A percentile compares a stretch with the other conserved stretches of the same genome.
These are phyloP conservation scores for Penicillium pulvis DNA, from an alignment of 495 filamentous ascomycete species.

Conservation along the genomic window DNA sequence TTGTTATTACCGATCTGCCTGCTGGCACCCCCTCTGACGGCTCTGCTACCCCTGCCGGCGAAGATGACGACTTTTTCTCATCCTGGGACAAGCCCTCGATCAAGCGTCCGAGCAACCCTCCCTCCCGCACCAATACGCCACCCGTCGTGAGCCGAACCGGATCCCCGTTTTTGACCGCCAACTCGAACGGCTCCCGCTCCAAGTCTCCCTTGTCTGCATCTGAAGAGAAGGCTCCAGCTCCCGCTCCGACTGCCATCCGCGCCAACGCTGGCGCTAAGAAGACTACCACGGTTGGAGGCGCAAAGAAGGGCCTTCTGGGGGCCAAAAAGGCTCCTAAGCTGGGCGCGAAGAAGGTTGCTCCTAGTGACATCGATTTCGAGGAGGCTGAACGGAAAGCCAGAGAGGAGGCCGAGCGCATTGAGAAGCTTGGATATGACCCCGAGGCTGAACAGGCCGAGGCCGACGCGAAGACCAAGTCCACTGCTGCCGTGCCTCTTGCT, in stretches of 20 bases:
- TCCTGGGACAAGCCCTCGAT: conserved; percentile 98
- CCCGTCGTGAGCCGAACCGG: conserved; percentile 80
- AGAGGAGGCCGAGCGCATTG: conserved; percentile 95
- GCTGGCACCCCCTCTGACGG: conserved; percentile 60
- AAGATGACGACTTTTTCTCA: conserved; percentile 97
- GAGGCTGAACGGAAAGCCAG: conserved; percentile 95
- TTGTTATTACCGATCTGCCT: conserved; percentile 76
- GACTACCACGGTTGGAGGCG: conserved; percentile 55
- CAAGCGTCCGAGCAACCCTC: conserved; percentile 92
- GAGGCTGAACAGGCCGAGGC: conserved; percentile 74
- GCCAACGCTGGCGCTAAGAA: conserved; percentile 79
- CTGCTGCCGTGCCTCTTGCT: conserved; percentile 57
- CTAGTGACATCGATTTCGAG: conserved; percentile 87
- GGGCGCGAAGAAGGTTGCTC: conserved; percentile 85
- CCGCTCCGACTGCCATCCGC: conserved; percentile 63
- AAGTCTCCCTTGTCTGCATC: conserved; percentile 77
- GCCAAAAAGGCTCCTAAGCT: conserved; percentile 87
- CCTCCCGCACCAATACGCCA: conserved; percentile 87
- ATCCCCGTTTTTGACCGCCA: conserved; percentile 84
- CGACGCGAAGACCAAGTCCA: conserved; percentile 56
- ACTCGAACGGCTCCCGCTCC: conserved; percentile 72
- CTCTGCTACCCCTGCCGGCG: conserved; percentile 70
- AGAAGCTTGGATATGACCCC: conserved; percentile 96
- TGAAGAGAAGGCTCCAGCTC: conserved; percentile 46
- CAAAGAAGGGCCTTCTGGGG: conserved; percentile 81